Percentiles rank a stretch among this genome's conserved stretches.
Conservation (phyloP, 192 early-diverging fungal species). For the Umbelopsis ramanniana region DNA sequence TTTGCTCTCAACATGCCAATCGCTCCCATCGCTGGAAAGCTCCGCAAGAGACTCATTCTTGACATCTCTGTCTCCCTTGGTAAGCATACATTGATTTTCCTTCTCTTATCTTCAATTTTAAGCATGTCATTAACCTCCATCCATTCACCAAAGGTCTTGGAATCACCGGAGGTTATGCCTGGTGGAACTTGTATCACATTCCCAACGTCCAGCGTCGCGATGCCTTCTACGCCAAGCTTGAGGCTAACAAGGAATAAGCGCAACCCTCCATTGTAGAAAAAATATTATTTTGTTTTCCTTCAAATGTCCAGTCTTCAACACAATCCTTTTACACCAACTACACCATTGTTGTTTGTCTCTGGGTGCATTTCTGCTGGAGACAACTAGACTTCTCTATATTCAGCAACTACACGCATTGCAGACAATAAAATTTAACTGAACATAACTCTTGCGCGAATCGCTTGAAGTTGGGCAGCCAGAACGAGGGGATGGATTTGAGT, state of each 20-base stretch:
- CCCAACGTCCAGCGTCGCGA: constrained; percentile 41
- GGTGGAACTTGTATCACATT: constrained; percentile 48
- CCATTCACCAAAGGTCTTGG: constrained; percentile 34
- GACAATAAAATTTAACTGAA: constrained; percentile 14
- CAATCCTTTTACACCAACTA: constrained; percentile 4
- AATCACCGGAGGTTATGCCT: constrained; percentile 46
- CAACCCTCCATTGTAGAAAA: constrained; percentile 13
- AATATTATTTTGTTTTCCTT: constrained; percentile 1
- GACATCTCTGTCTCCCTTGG: constrained; percentile 42
- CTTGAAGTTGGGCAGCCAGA: too few species aligned
- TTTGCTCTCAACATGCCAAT: constrained; percentile 28
- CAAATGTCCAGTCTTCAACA: constrained; percentile 5
- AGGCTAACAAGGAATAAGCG: constrained; percentile 41
- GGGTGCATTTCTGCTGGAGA: constrained; percentile 10
- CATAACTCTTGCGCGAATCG: background rate
- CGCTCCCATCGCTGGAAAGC: constrained; percentile 55
- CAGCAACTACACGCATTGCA: constrained; percentile 25
- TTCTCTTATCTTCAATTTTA: background rate
- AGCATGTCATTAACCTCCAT: background rate
- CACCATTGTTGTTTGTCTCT: constrained; percentile 15
- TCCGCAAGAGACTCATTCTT: constrained; percentile 45
- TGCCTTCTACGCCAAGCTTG: constrained; percentile 49
- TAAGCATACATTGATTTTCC: background rate
- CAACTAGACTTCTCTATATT: constrained; percentile 17
- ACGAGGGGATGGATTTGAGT: background rate